Evolutionary conservation across 352 stramenopile genomes (phyloP), one percentile per base, ranked within the genome.

Genomic region (Pythium periplocum): DNA sequence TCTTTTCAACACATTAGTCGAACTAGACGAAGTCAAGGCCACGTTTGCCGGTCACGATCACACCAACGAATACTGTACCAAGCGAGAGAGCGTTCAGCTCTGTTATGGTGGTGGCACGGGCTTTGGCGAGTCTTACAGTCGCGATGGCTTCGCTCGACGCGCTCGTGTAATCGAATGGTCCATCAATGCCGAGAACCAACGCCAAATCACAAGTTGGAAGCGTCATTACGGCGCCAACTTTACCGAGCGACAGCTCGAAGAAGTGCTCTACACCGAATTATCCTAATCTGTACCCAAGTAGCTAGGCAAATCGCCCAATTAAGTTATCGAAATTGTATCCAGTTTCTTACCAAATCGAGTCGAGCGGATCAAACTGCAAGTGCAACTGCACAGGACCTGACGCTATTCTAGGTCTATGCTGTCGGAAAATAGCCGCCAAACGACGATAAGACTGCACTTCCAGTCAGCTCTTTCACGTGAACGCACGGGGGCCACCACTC

Each of bases 41-140:
- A 67, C 59, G 2, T 87, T 87, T 36, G 69, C 75, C 4, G 71
- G 73, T 5, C 76, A 87, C 51, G 71, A 87, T 61, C 76, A 87
- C 38, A 4, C 74, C 9, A 87, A 87, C 41, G 76, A 87, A 34
- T 87, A 75, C 50, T 85, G 73, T 39, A 74, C 63, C 49, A 51
- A 62, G 6, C 61, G 67, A 12, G 35, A 75, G 3, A 64, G 71
- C 26, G 51, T 87, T 26, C 69, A 83, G 44, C 57, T 87, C 5
- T 87, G 71, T 58, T 83, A 80, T 45, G 76, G 76, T 39, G 76
- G 76, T 1, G 71, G 73, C 34, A 61, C 64, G 10, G 76, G 73
- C 41, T 85, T 83, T 41, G 73, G 61, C 33, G 46, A 55, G 9
- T 53, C 71, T 7, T 83, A 83, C 42, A 65, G 69, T 0, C 37